A percentile compares a stretch with the other conserved stretches of the same genome.
Conservation (phyloP, 208 protist species). For the Trypanosoma congolense region DNA sequence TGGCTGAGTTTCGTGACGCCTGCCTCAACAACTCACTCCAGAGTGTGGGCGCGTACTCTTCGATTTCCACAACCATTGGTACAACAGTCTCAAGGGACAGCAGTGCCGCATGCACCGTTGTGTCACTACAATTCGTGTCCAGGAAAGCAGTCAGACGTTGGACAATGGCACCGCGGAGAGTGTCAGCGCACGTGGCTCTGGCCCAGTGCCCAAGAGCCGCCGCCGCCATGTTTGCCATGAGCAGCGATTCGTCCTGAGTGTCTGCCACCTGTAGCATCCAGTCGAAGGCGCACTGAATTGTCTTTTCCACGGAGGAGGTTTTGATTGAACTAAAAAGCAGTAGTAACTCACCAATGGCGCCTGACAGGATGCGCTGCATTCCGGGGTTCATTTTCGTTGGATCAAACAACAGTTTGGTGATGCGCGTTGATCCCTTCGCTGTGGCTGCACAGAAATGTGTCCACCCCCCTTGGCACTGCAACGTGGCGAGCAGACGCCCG, state of each 20-base stretch:
- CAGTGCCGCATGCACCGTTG: conserved; percentile 50
- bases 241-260: conserved; percentile 30
- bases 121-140: conserved; percentile 29
- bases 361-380: conserved; percentile 34
- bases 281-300: conserved; percentile 55
- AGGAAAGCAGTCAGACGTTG: conserved; percentile 42
- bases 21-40: conserved; percentile 38
- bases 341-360: conserved; percentile 44
- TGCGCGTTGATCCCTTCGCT: conserved; percentile 35
- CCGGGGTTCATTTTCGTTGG: conserved; percentile 31
- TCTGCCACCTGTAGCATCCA: conserved; percentile 37
- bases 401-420: conserved; percentile 40
- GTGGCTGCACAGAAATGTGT: conserved; percentile 39
- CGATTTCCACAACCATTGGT: conserved; percentile 36
- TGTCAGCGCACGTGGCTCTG: conserved; percentile 40
- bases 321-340: conserved; percentile 19
- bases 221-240: conserved; percentile 58
- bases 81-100: conserved; percentile 38
- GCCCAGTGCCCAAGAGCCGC: conserved; percentile 50
- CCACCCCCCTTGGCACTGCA: conserved; percentile 31
- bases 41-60: conserved; percentile 38
- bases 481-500: conserved; percentile 39
- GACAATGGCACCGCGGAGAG: conserved; percentile 40
- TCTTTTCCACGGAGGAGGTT: conserved; percentile 29
- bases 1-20: conserved; percentile 29